Evolutionary conservation across 495 filamentous ascomycete genomes (phyloP).

Genomic region (Penicillium cataractarum): DNA sequence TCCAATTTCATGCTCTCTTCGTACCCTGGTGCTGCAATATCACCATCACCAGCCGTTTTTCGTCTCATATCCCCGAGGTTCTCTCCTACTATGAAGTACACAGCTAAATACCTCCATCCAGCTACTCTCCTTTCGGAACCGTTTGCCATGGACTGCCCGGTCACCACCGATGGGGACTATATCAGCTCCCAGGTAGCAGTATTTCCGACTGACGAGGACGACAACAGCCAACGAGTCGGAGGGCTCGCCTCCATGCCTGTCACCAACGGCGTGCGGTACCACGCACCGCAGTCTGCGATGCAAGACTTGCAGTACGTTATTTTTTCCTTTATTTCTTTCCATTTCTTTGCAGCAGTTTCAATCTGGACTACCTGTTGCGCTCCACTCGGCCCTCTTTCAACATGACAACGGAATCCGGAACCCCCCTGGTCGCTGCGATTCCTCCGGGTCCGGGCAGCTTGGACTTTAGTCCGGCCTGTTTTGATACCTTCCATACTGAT

Average conservation of each 20-base stretch:
- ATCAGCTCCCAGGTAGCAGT: conserved; percentile 40
- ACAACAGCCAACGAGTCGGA: conserved; percentile 45
- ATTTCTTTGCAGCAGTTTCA: conserved; percentile 30
- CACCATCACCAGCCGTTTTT: not conserved
- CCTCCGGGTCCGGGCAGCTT: conserved; percentile 42
- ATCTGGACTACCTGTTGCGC: conserved; percentile 42
- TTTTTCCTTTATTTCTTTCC: conserved; percentile 27
- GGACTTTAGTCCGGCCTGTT: conserved; percentile 34
- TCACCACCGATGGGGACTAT: conserved; percentile 48
- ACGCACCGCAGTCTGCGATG: conserved; percentile 46
- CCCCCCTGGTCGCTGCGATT: conserved; percentile 43
- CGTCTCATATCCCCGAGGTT: not conserved
- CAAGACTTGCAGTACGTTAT: conserved; percentile 55
- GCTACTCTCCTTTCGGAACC: conserved; percentile 43
- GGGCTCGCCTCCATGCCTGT: conserved; percentile 47
- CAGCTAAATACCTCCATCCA: conserved; percentile 14
- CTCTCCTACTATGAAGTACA: not conserved
- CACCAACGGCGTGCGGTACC: conserved; percentile 53
- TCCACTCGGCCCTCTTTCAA: conserved; percentile 34
- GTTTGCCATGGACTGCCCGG: conserved; percentile 43
- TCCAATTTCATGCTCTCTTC: not conserved
- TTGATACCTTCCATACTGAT: conserved; percentile 37
- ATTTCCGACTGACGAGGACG: conserved; percentile 48
- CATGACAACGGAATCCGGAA: conserved; percentile 15
- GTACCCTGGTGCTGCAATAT: not conserved